Conservation (phyloP, 2,329 filamentous ascomycete genomes). For the Aspergillus brunneoviolaceus region DNA sequence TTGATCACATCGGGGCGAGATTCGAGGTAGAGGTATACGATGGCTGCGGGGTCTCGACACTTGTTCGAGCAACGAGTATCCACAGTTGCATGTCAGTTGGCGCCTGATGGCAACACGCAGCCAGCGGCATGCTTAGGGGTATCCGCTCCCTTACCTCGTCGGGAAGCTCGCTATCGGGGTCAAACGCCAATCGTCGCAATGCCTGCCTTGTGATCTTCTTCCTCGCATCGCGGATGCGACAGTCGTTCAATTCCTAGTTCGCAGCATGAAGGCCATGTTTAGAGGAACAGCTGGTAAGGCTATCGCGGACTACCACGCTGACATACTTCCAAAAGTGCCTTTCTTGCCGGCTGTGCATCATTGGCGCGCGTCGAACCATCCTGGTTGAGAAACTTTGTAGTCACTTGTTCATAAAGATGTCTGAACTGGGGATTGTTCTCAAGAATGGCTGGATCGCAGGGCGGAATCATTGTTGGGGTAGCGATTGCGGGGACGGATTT, state of each 20-base stretch:
- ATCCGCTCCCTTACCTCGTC: conserved; percentile 32
- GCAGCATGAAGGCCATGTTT: not conserved
- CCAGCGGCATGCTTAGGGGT: not conserved
- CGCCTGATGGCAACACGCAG: not conserved
- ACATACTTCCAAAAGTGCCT: conserved; percentile 35
- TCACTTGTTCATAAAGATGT: conserved; percentile 42
- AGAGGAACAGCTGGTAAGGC: not conserved
- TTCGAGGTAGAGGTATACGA: conserved; percentile 41
- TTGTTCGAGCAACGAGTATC: conserved; percentile 13
- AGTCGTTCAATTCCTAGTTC: conserved; percentile 37
- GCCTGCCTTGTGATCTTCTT: conserved; percentile 34
- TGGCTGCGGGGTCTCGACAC: conserved; percentile 36
- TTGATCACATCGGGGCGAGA: conserved; percentile 26
- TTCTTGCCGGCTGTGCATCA: conserved; percentile 30
- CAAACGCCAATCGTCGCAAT: conserved; percentile 34
- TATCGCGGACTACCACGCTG: not conserved
- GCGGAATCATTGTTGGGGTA: conserved; percentile 40
- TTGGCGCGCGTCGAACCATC: conserved; percentile 42
- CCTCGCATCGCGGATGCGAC: conserved; percentile 34
- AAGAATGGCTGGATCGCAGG: conserved; percentile 41
- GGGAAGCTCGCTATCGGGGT: conserved; percentile 31
- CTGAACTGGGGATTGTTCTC: conserved; percentile 45
- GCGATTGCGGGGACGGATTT: too few relatives aligned
- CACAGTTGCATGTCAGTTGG: not conserved
- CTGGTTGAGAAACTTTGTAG: conserved; percentile 36